Evolutionary conservation across 805 yeast genomes (phyloP).

Genomic region (Saccharomyces jurei): DNA sequence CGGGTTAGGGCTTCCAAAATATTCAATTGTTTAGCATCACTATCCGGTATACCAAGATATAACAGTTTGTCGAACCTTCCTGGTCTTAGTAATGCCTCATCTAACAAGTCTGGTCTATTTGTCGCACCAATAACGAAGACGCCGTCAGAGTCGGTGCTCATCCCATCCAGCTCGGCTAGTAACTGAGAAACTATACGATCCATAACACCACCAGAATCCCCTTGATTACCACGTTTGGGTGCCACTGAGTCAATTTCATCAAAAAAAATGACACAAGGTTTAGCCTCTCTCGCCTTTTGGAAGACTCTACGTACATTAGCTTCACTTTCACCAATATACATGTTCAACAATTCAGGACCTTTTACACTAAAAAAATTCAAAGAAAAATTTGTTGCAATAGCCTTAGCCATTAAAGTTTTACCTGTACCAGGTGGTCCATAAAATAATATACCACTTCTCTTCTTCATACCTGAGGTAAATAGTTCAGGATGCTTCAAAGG

Average conservation of each 20-base stretch:
- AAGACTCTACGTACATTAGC: slow-evolving; percentile 93
- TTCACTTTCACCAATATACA: slow-evolving; percentile 98
- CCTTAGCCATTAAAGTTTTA: slow-evolving; percentile 89
- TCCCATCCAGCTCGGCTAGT: slow-evolving; percentile 91
- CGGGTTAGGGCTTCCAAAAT: slow-evolving; percentile 83
- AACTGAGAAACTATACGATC: slow-evolving; percentile 95
- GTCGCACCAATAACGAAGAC: slow-evolving; percentile 99
- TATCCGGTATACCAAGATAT: slow-evolving; percentile 86
- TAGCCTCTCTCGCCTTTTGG: slow-evolving; percentile 91
- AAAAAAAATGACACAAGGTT: slow-evolving; percentile 94
- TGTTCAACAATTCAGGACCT: slow-evolving; percentile 92
- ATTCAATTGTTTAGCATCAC: slow-evolving; percentile 79
- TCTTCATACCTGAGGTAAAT: slow-evolving; percentile 81
- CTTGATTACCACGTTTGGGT: slow-evolving; percentile 96
- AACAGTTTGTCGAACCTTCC: slow-evolving; percentile 94
- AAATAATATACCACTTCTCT: slow-evolving; percentile 86
- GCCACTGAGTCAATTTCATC: slow-evolving; percentile 98
- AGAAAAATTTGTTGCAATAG: slow-evolving; percentile 92
- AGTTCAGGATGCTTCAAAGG: slow-evolving; percentile 90
- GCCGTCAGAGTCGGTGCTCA: slow-evolving; percentile 76
- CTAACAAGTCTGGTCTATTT: slow-evolving; percentile 88
- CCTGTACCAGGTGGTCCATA: slow-evolving; percentile 99
- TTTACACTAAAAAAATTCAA: slow-evolving; percentile 92
- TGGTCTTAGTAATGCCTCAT: slow-evolving; percentile 88
- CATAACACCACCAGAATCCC: slow-evolving; percentile 99